Conservation (phyloP, 2,329 filamentous ascomycete genomes). For the Cephalotrichum gorgonifer region DNA sequence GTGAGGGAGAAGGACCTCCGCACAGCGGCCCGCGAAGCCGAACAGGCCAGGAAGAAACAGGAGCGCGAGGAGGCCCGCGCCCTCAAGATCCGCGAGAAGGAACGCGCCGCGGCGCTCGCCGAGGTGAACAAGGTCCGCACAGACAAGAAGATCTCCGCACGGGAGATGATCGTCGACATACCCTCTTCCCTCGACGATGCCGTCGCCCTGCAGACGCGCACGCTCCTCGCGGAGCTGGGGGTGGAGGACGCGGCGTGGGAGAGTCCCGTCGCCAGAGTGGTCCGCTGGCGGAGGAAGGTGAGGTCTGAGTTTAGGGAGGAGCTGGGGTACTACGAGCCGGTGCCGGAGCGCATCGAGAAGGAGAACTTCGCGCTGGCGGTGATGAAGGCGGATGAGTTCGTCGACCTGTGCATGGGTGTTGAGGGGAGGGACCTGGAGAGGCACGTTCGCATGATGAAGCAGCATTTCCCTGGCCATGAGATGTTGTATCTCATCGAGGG, state of each 20-base stretch:
- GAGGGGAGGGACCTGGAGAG: slow-evolving; percentile 42
- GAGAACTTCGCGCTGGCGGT: slow-evolving; percentile 56
- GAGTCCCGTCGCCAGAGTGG: slow-evolving; percentile 37
- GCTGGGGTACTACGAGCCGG: slow-evolving; percentile 54
- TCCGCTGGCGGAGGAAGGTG: slow-evolving; percentile 62
- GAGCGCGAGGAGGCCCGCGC: slow-evolving; percentile 52
- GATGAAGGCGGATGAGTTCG: slow-evolving; percentile 54
- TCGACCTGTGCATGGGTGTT: slow-evolving; percentile 40
- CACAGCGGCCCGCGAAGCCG: slow-evolving; percentile 36
- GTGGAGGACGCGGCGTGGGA: slow-evolving; percentile 35
- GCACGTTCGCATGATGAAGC: slow-evolving; percentile 47
- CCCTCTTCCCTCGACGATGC: slow-evolving; percentile 42
- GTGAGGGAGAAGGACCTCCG: slow-evolving; percentile 31
- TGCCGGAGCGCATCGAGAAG: slow-evolving; percentile 34
- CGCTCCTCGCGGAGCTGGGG: slow-evolving; percentile 38
- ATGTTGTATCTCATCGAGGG: slow-evolving; percentile 67
- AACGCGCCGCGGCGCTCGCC: slow-evolving; percentile 53
- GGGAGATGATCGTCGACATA: slow-evolving; percentile 70
- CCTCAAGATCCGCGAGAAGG: slow-evolving; percentile 52
- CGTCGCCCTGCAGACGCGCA: slow-evolving; percentile 32
- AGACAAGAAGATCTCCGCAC: slow-evolving; percentile 62
- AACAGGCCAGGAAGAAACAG: slow-evolving; percentile 43
- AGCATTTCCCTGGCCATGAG: slow-evolving; percentile 38
- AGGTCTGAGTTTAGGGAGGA: slow-evolving; percentile 51
- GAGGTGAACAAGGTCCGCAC: slow-evolving; percentile 64